phyloP scores from a whole-genome alignment of 1,284 basidiomycete genomes.

The Coriolopsis trogii region DNA sequence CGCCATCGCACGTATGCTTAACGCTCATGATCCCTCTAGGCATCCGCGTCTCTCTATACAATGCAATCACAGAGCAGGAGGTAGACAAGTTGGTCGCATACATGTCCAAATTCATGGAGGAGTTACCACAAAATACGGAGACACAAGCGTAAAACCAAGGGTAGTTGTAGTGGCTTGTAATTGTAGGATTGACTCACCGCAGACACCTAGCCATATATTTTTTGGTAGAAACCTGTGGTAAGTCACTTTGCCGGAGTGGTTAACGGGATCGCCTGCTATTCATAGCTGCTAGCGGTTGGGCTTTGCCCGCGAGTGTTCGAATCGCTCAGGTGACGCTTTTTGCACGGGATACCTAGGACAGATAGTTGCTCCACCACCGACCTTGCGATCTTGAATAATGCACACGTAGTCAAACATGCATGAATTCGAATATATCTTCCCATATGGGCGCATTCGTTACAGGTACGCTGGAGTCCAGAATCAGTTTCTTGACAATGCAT shows the following conservation, averaged over 20 bases:
- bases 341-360: too few relatives aligned
- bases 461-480: too few relatives aligned
- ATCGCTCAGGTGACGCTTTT: slow-evolving; percentile 83
- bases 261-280: slow-evolving; percentile 90
- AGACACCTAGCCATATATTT: background rate
- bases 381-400: too few relatives aligned
- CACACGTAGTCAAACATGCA: background rate
- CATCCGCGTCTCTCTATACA: slow-evolving; percentile 92
- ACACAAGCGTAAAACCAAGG: background rate
- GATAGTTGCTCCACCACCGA: too few relatives aligned
- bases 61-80: slow-evolving; percentile 88
- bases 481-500: too few relatives aligned
- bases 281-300: slow-evolving; percentile 63
- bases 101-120: slow-evolving; percentile 54
- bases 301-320: slow-evolving; percentile 87
- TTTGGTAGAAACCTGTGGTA: slow-evolving; percentile 1
- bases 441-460: too few relatives aligned
- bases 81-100: slow-evolving; percentile 64
- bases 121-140: background rate
- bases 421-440: background rate
- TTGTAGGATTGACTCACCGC: background rate
- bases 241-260: slow-evolving; percentile 90
- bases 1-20: background rate
- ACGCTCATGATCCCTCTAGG: slow-evolving; percentile 46
- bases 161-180: background rate